These are phyloP conservation scores for Chrysoporthe puriensis DNA, from an alignment of 2,329 filamentous ascomycete genomes.

Conservation along the genomic window DNA sequence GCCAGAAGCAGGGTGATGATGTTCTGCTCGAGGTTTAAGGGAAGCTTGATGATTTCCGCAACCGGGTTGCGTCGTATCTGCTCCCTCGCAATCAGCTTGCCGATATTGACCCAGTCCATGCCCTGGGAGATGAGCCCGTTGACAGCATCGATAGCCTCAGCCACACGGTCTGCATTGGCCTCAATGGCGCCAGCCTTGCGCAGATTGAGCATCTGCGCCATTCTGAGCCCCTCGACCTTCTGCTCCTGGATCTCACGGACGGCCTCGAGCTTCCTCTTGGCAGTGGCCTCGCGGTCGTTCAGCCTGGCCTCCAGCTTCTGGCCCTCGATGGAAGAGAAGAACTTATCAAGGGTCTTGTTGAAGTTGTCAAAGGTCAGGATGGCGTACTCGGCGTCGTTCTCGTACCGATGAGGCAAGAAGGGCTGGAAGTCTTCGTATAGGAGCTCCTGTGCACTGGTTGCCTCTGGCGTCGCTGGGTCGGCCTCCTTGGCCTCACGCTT, in stretches of 20 bases:
- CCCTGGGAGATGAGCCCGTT: constrained; percentile 90
- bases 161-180: constrained; percentile 86
- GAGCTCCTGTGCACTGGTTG: constrained; percentile 52
- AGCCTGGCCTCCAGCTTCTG: constrained; percentile 87
- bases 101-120: constrained; percentile 97
- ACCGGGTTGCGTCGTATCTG: constrained; percentile 81
- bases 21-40: constrained; percentile 89
- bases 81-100: constrained; percentile 84
- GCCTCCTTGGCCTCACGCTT: constrained; percentile 41
- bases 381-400: constrained; percentile 64
- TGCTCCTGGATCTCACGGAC: constrained; percentile 82
- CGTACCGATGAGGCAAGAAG: constrained; percentile 81
- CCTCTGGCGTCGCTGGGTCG: constrained; percentile 35
- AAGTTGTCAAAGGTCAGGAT: constrained; percentile 82
- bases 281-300: constrained; percentile 78
- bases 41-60: constrained; percentile 82
- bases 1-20: constrained; percentile 78
- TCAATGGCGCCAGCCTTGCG: constrained; percentile 90
- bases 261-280: constrained; percentile 83
- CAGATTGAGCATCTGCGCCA: constrained; percentile 79
- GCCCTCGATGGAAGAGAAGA: constrained; percentile 94
- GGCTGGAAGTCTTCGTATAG: constrained; percentile 96
- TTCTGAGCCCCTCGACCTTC: constrained; percentile 80
- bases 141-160: constrained; percentile 90
- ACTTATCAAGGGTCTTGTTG: constrained; percentile 93